A percentile compares a stretch with the other conserved stretches of the same genome.
Evolutionary conservation across 176 grass and related monocot genomes (phyloP).

Genomic region (Thinopyrum elongatum): DNA sequence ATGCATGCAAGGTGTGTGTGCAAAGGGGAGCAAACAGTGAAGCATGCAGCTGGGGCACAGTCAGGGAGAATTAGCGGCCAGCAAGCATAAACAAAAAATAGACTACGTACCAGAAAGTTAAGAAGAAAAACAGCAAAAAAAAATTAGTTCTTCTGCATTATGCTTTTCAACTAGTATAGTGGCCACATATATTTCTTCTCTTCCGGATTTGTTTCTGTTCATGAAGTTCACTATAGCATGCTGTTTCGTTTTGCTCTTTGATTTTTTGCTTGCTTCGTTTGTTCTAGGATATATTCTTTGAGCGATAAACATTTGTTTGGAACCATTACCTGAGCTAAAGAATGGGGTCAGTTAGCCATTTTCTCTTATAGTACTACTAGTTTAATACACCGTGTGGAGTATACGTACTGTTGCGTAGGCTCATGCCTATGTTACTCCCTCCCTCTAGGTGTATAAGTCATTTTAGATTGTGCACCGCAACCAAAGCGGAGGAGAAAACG

Average conservation of each 20-base stretch:
- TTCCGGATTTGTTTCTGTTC: neutral
- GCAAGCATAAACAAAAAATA: conserved; percentile 10
- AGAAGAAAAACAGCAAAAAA: neutral
- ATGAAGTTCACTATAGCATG: neutral
- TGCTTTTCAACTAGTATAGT: neutral
- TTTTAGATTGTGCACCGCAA: too few relatives aligned
- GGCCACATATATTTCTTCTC: neutral
- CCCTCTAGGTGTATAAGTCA: too few relatives aligned
- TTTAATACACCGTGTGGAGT: neutral
- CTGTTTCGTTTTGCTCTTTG: neutral
- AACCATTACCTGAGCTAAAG: neutral
- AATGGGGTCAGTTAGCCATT: neutral
- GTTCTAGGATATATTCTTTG: neutral
- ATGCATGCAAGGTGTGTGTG: conserved; percentile 32
- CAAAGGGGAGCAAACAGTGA: conserved; percentile 29
- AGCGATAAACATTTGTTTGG: neutral
- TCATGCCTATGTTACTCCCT: neutral
- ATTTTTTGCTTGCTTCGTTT: neutral
- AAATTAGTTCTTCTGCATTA: neutral
- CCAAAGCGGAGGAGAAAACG: too few relatives aligned
- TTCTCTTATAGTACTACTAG: neutral
- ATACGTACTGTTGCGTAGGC: neutral
- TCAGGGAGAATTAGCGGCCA: conserved; percentile 10
- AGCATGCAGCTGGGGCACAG: conserved; percentile 15
- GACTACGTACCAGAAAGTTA: neutral